phyloP scores from a whole-genome alignment of 2,329 filamentous ascomycete species.

The Penicillium sp. region DNA sequence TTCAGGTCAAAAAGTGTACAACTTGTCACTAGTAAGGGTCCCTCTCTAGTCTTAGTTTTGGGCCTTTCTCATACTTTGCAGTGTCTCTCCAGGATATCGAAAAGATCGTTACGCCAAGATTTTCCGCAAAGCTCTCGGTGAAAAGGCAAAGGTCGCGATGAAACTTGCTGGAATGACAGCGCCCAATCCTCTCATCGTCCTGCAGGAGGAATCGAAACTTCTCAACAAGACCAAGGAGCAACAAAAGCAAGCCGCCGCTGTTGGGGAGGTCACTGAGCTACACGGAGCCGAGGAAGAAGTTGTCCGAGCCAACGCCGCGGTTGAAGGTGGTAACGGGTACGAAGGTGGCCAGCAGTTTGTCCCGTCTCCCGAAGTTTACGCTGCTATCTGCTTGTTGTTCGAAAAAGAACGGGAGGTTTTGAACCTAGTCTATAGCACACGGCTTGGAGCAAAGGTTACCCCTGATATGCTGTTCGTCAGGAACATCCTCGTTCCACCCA shows the following conservation, averaged over 20 bases:
- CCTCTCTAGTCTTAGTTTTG: slow-evolving; percentile 8
- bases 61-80: slow-evolving; percentile 31
- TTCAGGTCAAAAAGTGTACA: slow-evolving; percentile 65
- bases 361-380: slow-evolving; percentile 76
- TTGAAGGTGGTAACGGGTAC: slow-evolving; percentile 22
- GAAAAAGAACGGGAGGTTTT: slow-evolving; percentile 82
- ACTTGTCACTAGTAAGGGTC: slow-evolving; percentile 53
- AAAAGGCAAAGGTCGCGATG: slow-evolving; percentile 76
- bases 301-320: slow-evolving; percentile 44
- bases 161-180: slow-evolving; percentile 63
- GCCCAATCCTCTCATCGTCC: slow-evolving; percentile 65
- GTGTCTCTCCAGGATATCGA: slow-evolving; percentile 75
- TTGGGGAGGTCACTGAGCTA: slow-evolving; percentile 48
- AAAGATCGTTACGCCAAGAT: slow-evolving; percentile 93
- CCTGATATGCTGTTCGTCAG: slow-evolving; percentile 94
- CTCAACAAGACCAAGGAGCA: slow-evolving; percentile 9
- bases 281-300: slow-evolving; percentile 59
- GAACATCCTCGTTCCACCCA: slow-evolving; percentile 82
- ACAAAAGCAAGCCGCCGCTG: slow-evolving; percentile 27
- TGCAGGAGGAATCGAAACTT: slow-evolving; percentile 40
- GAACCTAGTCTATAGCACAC: slow-evolving; percentile 77
- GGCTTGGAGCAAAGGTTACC: slow-evolving; percentile 61
- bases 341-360: slow-evolving; percentile 66
- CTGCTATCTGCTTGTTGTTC: slow-evolving; percentile 74
- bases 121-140: slow-evolving; percentile 73